These are phyloP conservation scores for Debaryomyces tyrocola DNA, from an alignment of 805 yeast species.

Conservation along the genomic window DNA sequence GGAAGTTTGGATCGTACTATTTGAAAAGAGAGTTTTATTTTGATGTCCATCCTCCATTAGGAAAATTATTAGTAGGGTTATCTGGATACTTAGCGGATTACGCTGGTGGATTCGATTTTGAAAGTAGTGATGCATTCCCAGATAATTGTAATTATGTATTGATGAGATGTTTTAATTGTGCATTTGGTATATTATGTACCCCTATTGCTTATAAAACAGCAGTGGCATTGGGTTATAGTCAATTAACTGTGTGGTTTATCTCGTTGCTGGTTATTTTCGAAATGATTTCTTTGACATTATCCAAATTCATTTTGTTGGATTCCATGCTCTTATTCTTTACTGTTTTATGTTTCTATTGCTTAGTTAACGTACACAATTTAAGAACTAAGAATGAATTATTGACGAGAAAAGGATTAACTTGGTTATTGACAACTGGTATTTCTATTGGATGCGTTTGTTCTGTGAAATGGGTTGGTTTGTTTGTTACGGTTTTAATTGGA, in stretches of 20 bases:
- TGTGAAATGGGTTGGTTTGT: conserved; percentile 84
- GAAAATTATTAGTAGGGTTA: conserved; percentile 87
- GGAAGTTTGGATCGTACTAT: conserved; percentile 92
- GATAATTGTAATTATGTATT: conserved; percentile 73
- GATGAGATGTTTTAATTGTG: conserved; percentile 87
- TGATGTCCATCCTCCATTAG: conserved; percentile 97
- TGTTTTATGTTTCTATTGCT: conserved; percentile 41
- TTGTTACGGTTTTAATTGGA: conserved; percentile 62
- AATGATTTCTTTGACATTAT: conserved; percentile 78
- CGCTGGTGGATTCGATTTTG: conserved; percentile 87
- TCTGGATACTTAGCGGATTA: conserved; percentile 85
- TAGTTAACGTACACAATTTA: conserved; percentile 48
- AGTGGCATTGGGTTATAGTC: conserved; percentile 69
- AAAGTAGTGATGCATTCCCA: conserved; percentile 77
- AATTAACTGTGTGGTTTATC: conserved; percentile 73
- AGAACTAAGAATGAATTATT: conserved; percentile 39
- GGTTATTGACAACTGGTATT: conserved; percentile 64
- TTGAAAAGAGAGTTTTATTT: conserved; percentile 85
- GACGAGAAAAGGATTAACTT: conserved; percentile 42
- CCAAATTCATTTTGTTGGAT: conserved; percentile 87
- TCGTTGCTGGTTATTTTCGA: conserved; percentile 81
- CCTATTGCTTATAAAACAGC: conserved; percentile 87
- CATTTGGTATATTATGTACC: conserved; percentile 78
- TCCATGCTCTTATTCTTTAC: conserved; percentile 90
- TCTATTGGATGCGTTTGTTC: conserved; percentile 82